Evolutionary conservation across 495 filamentous ascomycete genomes (phyloP).

Genomic region (Aspergillus heteromorphus): DNA sequence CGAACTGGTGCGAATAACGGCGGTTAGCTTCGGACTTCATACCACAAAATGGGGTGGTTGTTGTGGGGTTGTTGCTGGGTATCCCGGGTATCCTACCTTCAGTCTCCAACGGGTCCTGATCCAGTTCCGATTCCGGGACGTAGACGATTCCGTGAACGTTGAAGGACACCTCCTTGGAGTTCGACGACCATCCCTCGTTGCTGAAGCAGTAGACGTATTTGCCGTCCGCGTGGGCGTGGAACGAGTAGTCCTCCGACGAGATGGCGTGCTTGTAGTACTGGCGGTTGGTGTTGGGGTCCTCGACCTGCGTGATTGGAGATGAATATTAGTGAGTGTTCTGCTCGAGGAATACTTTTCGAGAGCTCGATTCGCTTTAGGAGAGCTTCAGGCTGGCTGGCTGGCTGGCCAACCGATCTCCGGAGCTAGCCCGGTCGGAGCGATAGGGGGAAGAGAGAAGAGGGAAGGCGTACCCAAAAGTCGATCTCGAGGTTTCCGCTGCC

Average conservation of each 20-base stretch:
- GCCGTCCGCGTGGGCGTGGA: conserved; percentile 78
- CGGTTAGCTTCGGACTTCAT: conserved; percentile 10
- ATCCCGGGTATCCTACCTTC: conserved; percentile 55
- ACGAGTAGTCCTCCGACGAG: conserved; percentile 88
- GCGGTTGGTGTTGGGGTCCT: conserved; percentile 69
- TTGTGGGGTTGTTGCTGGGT: not conserved
- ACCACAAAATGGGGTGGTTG: not conserved
- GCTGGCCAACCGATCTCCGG: no score
- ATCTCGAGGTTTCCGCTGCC: conserved; percentile 91
- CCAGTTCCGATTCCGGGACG: conserved; percentile 79
- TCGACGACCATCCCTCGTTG: conserved; percentile 90
- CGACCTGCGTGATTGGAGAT: conserved; percentile 49
- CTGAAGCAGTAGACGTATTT: conserved; percentile 97
- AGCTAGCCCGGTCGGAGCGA: not conserved
- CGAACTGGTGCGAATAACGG: conserved; percentile 55
- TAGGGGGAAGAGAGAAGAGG: not conserved
- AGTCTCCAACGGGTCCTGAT: conserved; percentile 80
- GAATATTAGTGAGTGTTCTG: not conserved
- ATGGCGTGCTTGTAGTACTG: conserved; percentile 71
- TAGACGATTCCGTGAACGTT: conserved; percentile 99
- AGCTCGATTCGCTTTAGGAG: not conserved
- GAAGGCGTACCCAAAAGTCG: conserved; percentile 85
- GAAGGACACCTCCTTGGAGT: conserved; percentile 95
- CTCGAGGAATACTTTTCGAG: not conserved
- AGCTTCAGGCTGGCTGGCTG: not conserved